Evolutionary conservation across 2,329 filamentous ascomycete species (phyloP).

Genomic region (Leptographium procerum): DNA sequence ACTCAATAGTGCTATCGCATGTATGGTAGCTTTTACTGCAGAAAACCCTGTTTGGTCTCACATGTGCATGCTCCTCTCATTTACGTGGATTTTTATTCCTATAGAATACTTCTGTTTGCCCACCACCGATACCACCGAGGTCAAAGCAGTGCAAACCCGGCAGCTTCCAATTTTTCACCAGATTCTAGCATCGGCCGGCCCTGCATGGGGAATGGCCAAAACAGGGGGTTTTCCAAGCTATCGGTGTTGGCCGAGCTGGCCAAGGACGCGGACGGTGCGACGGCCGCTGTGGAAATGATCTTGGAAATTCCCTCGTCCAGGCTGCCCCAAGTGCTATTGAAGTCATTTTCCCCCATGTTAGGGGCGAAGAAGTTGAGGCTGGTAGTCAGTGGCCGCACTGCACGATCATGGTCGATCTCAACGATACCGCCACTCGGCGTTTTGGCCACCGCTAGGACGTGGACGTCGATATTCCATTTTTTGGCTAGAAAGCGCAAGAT

Average conservation of each 20-base stretch:
- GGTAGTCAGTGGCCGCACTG: conserved; percentile 33
- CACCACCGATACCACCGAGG: too few relatives aligned
- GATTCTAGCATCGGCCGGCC: conserved; percentile 41
- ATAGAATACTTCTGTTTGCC: background rate
- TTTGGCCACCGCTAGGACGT: conserved; percentile 20
- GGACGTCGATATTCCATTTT: conserved; percentile 47
- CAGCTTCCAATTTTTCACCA: conserved; percentile 34
- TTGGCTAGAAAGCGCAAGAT: conserved; percentile 46
- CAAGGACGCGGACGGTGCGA: conserved; percentile 1
- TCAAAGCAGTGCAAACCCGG: conserved; percentile 37
- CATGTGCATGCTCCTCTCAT: too few relatives aligned
- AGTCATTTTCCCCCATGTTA: conserved; percentile 35
- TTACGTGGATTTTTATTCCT: background rate
- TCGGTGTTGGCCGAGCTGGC: conserved; percentile 22
- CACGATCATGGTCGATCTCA: background rate
- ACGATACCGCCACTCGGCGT: background rate
- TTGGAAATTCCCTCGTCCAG: background rate
- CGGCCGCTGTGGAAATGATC: conserved; percentile 2
- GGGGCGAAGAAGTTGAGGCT: conserved; percentile 49
- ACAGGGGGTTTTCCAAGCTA: conserved; percentile 39
- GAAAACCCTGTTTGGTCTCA: too few relatives aligned
- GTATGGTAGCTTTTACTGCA: too few relatives aligned
- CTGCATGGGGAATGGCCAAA: conserved; percentile 52
- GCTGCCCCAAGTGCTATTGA: conserved; percentile 34
- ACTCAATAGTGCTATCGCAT: too few relatives aligned